Base-by-base conservation (phyloP, 1,284 basidiomycete species). In the Leccinum colubrinum region DNA sequence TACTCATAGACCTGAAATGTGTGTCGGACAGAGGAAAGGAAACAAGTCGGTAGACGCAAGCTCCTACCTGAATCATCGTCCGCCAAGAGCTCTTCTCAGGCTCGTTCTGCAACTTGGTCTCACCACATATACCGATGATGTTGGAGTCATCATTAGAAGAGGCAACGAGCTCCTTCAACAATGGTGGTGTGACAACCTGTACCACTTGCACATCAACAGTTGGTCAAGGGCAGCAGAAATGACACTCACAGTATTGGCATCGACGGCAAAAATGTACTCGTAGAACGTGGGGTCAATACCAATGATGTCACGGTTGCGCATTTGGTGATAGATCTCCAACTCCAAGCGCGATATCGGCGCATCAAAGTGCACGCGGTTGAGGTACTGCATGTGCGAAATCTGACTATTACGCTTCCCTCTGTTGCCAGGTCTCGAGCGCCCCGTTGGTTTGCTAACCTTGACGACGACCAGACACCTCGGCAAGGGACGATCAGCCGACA, bases 401-500 rank as follows among this genome's bases (percentile, higher is more conserved):
- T 99, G 97, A 77, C 94, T 95, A 79, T 99, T 97, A 75, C 97
- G 93, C 79, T 99, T 99, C 63, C 97, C 27, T 30, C 27, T 30
- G 27, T 30, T 30, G 27, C 97, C 97, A 14, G 97, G 97, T 70
- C 93, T 94, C 11, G 90, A 90, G 87, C 76, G 87, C 76, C 98
- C 97, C 7, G 90, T 94, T 2, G 97, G 97, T 77, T 97, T 97
- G 63, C 97, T 96, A 58, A 97, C 93, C 78, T 99, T 99, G 76
- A 95, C 93, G 33, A 98, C 81, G 27, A 99, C 95, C 77, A 99
- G 84, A 72, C 98, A 98, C 52, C 39, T 41, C 4, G 15, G n/a
- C 39, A 41, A 41, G 39, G 39, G 39, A 41, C n/a, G 39, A 41
- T 41, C 22, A 22, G 22, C 22, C 22, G 22, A 22, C 22, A 22